These are phyloP conservation scores for Cyanidioschyzon merolae DNA, from an alignment of 23 red algal genomes.

Conservation along the genomic window DNA sequence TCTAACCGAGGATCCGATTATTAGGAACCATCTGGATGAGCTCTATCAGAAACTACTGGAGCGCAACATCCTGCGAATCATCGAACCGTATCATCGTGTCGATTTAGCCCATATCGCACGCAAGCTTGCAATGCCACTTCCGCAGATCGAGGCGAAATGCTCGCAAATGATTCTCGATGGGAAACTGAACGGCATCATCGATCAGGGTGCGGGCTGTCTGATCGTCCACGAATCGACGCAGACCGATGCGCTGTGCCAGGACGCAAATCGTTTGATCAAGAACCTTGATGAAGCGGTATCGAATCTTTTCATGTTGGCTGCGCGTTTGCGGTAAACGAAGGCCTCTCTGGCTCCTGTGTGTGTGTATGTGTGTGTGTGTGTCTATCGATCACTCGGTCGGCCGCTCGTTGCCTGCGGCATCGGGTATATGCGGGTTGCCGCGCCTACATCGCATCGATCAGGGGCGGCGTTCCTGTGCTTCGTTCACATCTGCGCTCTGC, in stretches of 20 bases:
- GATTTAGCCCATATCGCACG: slow-evolving; percentile 87
- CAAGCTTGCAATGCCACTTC: slow-evolving; percentile 50
- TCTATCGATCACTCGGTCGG: no score
- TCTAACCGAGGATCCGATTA: slow-evolving; percentile 66
- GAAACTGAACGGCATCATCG: slow-evolving; percentile 85
- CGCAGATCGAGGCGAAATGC: slow-evolving; percentile 71
- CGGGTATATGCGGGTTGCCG: no score
- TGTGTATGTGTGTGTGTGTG: no score
- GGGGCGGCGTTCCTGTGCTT: no score
- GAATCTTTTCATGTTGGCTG: slow-evolving; percentile 52
- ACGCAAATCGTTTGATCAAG: slow-evolving; percentile 68
- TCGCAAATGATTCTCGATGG: slow-evolving; percentile 95
- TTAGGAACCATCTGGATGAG: slow-evolving; percentile 65
- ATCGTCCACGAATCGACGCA: slow-evolving; percentile 56
- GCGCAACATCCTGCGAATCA: slow-evolving; percentile 78
- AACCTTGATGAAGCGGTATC: slow-evolving; percentile 54
- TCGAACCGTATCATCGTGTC: slow-evolving; percentile 81
- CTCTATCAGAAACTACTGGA: slow-evolving; percentile 83
- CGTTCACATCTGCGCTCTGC: no score
- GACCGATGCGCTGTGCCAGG: slow-evolving; percentile 41
- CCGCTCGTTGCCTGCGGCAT: no score
- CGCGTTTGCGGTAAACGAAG: slow-evolving; percentile 21
- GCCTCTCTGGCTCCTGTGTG: no score
- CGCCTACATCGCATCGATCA: no score
- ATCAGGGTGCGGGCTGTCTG: slow-evolving; percentile 82